Base-by-base conservation (phyloP, 1,139 yeast species). In the Tardiomyces digboiensis region DNA sequence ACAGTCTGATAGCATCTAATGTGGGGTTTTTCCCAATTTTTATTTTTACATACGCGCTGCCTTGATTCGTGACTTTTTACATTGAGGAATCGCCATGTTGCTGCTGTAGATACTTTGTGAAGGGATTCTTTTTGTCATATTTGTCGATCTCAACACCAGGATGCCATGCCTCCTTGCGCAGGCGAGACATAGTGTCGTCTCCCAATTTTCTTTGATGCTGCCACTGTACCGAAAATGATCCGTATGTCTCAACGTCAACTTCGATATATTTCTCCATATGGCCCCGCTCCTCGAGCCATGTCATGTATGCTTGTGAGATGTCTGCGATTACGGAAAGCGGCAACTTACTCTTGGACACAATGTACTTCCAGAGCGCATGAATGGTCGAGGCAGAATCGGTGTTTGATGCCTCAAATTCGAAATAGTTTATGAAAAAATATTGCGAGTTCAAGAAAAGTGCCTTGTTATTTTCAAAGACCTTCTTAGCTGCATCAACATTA, bases 1-100 rank as follows among this genome's bases (percentile, higher is more conserved):
- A 47, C 89, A 83, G 60, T 78, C 82, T 51, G 88, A 81, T 52
- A 68, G 74, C 49, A 66, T 75, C 39, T 75, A 61, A 46, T 19
- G 21, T 20, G 22, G n/a, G n/a, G n/a, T n/a, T n/a, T n/a, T n/a
- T n/a, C n/a, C n/a, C n/a, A n/a, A n/a, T n/a, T n/a, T n/a, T n/a
- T n/a, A n/a, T n/a, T n/a, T n/a, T n/a, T n/a, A n/a, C n/a, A n/a
- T n/a, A n/a, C n/a, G n/a, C n/a, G n/a, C n/a, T n/a, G n/a, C n/a
- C n/a, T n/a, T n/a, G n/a, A n/a, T n/a, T n/a, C n/a, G n/a, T n/a
- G n/a, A n/a, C n/a, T n/a, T n/a, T n/a, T n/a, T n/a, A n/a, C n/a
- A n/a, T n/a, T n/a, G n/a, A n/a, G n/a, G n/a, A n/a, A n/a, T n/a
- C n/a, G n/a, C n/a, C n/a, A n/a, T 26, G 33, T 43, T 51, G 53